A percentile compares a stretch with the other conserved stretches of the same genome.
These are phyloP conservation scores for Fusarium dlaminii DNA, from an alignment of 2,329 filamentous ascomycete genomes.

Conservation along the genomic window DNA sequence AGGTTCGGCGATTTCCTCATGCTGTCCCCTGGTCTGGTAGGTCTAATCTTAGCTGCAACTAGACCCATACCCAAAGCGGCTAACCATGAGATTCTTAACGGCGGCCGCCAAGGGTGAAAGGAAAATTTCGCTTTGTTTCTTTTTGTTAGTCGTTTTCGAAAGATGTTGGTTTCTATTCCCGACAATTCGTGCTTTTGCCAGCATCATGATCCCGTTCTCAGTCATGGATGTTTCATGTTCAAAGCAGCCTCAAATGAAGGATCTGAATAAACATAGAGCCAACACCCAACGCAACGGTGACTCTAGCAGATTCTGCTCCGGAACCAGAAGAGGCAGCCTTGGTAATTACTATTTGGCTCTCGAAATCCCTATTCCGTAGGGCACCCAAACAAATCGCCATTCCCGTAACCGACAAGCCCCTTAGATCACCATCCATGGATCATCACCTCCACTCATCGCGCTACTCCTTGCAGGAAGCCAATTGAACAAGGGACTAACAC, in stretches of 20 bases:
- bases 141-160: background rate
- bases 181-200: background rate
- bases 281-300: background rate
- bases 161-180: conserved; percentile 8
- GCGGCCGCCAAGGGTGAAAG: conserved; percentile 1
- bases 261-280: background rate
- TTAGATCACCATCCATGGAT: conserved; percentile 17
- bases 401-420: conserved; percentile 17
- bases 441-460: background rate
- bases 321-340: background rate
- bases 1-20: conserved; percentile 31
- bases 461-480: background rate
- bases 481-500: conserved; percentile 15
- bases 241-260: background rate
- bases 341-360: background rate
- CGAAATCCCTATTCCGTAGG: background rate
- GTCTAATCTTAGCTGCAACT: conserved; percentile 13
- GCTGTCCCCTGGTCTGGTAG: conserved; percentile 5
- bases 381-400: background rate
- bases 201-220: background rate
- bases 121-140: conserved; percentile 3
- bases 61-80: conserved; percentile 26
- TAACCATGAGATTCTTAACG: conserved; percentile 2
- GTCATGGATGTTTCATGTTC: conserved; percentile 14
- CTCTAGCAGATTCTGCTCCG: background rate